Conservation (phyloP, 1,284 basidiomycete genomes). For the Puccinia hordei region DNA sequence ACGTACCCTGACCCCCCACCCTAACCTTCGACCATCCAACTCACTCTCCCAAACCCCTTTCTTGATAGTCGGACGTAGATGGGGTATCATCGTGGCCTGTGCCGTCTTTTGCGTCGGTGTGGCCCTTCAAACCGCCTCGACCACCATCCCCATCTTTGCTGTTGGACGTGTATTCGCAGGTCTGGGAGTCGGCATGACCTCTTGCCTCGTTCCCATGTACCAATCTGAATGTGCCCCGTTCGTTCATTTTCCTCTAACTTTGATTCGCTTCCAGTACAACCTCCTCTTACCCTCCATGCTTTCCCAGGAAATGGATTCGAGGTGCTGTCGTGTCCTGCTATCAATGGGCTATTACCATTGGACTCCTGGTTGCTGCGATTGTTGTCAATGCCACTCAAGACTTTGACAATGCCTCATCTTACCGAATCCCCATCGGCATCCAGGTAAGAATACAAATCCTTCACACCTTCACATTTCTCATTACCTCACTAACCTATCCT, state of each 20-base stretch:
- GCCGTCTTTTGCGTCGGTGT: slow-evolving; percentile 46
- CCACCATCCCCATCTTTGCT: slow-evolving; percentile 53
- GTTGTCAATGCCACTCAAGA: slow-evolving; percentile 55
- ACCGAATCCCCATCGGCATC: slow-evolving; percentile 56
- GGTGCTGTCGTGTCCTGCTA: slow-evolving; percentile 58
- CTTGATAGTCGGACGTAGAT: slow-evolving; percentile 34
- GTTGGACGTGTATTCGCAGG: slow-evolving; percentile 58
- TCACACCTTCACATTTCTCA: no score
- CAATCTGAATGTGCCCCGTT: slow-evolving; percentile 58
- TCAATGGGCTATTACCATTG: slow-evolving; percentile 59
- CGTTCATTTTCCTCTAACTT: slow-evolving; percentile 6
- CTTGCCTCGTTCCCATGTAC: slow-evolving; percentile 58
- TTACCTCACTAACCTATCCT: no score
- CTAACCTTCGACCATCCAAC: background rate
- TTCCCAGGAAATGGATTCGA: slow-evolving; percentile 56
- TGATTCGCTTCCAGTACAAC: background rate
- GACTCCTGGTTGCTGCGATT: slow-evolving; percentile 50
- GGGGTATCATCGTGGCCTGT: slow-evolving; percentile 47
- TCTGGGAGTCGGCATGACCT: slow-evolving; percentile 57
- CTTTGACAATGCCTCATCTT: slow-evolving; percentile 52
- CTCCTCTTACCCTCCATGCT: background rate
- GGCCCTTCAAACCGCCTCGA: slow-evolving; percentile 49
- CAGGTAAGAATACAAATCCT: no score
- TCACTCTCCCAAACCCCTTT: background rate
- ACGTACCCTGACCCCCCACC: background rate